These are phyloP conservation scores for Aristolochia californica DNA, from an alignment of 164 flowering plant species.

Conservation along the genomic window DNA sequence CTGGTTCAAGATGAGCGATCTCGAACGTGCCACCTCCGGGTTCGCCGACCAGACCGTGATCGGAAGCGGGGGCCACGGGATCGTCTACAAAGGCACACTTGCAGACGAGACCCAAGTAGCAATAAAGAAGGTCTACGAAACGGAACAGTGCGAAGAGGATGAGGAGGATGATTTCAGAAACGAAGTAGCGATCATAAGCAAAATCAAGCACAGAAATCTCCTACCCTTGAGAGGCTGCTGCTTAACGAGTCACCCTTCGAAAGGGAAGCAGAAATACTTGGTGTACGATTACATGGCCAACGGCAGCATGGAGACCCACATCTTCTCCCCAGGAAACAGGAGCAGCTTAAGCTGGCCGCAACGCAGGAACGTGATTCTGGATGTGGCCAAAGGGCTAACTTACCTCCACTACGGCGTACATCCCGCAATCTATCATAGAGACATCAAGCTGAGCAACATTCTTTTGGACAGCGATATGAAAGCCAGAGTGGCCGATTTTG, in stretches of 20 bases:
- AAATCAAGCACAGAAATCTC: slow-evolving; percentile 56
- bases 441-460: slow-evolving; percentile 17
- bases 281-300: slow-evolving; percentile 53
- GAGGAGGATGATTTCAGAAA: slow-evolving; percentile 55
- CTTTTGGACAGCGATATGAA: slow-evolving; percentile 31
- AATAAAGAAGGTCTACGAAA: slow-evolving; percentile 38
- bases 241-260: slow-evolving; percentile 20
- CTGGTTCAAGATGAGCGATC: slow-evolving; percentile 53
- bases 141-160: slow-evolving; percentile 38
- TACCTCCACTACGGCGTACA: slow-evolving; percentile 40
- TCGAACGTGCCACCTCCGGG: slow-evolving; percentile 48
- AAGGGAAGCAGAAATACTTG: slow-evolving; percentile 24
- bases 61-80: slow-evolving; percentile 55
- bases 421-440: slow-evolving; percentile 36
- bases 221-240: slow-evolving; percentile 64
- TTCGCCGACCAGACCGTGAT: slow-evolving; percentile 52
- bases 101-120: slow-evolving; percentile 51
- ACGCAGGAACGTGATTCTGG: slow-evolving; percentile 26
- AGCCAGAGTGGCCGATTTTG: slow-evolving; percentile 39
- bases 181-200: slow-evolving; percentile 70
- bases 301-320: slow-evolving; percentile 37
- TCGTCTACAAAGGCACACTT: slow-evolving; percentile 54
- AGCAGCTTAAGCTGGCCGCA: slow-evolving; percentile 20
- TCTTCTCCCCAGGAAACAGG: slow-evolving; percentile 10
- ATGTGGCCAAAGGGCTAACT: slow-evolving; percentile 34